Evolutionary conservation across 345 rosid genomes (phyloP), one percentile per base, ranked within the genome.

Genomic region (Barbarea vulgaris): DNA sequence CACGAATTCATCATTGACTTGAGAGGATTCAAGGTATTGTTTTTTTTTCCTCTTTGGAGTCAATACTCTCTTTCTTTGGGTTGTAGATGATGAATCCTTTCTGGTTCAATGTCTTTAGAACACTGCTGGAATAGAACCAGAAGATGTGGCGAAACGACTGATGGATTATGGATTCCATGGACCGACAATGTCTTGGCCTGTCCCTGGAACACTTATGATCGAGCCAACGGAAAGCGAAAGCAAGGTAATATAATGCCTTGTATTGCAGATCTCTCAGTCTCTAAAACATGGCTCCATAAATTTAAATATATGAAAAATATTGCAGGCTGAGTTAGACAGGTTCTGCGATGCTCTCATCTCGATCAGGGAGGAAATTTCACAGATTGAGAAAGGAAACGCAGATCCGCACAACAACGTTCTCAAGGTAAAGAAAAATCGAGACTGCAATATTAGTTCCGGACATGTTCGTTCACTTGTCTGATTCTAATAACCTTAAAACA

Each of bases 181-280:
- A 60, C 98, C 97, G n/a, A 94, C 98, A 76, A 95, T 95, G 99
- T 92, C 99, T 27, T 95, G 96, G 92, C 99, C 99, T 50, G 97
- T 95, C 73, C 96, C 99, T 0, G 97, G 97, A 75, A 95, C 97
- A 1, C 97, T 92, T 64, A 90, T 92, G 99, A 87, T 95, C 44
- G 99, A 95, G 76, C 99, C 99, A 17, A 95, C 99, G 51, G 99
- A 95, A 81, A 95, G 99, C 77, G 99, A 95, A 90, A 90, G 97
- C 96, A 95, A 90, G 96, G 99, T 90, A 84, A 19, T 53, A 28
- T 53, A 19, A 57, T 57, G 24, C 2, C 4, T 57, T 55, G 19
- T 3, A 46, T 72, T 24, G 52, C 41, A 53, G 34, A 44, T 60
- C 48, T 65, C 48, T 11, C 0, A 18, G 57, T 65, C 44, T 46